Evolutionary conservation across 1,284 basidiomycete genomes (phyloP), one percentile per base, ranked within the genome.

Genomic region (Malassezia nana): DNA sequence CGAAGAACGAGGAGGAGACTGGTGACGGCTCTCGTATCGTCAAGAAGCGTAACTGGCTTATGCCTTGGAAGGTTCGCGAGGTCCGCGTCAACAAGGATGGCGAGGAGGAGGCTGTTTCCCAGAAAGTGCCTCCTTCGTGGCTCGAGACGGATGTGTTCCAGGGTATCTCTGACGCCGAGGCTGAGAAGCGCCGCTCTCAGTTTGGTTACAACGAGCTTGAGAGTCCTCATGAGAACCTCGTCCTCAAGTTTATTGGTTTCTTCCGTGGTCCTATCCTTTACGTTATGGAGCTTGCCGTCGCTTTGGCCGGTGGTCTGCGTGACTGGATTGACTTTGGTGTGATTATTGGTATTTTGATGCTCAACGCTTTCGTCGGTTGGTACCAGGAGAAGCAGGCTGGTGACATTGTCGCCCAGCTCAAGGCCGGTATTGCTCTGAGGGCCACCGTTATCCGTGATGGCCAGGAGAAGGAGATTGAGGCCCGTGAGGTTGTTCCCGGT

Each of bases 331-430:
- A 80, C 67, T 79, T 81, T 64, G 79, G 79, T 72, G 79, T 80
- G 45, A 80, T 80, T 52, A 76, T 76, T 52, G 65, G 71, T 62
- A 64, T 60, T 39, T 50, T 65, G 42, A 53, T 75, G 46, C 68
- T 77, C 59, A 81, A 81, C 75, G 79, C 80, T 40, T 75, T 77
- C 52, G 79, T 81, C 59, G 79, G 79, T 49, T 80, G 80, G 79
- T 81, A 80, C 67, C 64, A 81, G 65, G 80, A 81, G 64, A 80
- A 80, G 76, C 69, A 75, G 74, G 75, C 78, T 32, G 78, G 78
- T 50, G 78, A 79, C 66, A 79, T 79, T 64, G 78, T 79, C 56
- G 78, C 78, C 40, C 75, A 80, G 65, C 78, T 81, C 60, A 80
- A 80, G 72, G 78, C 78, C 31, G 79, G 79, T 60, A 81, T 81